phyloP scores from a whole-genome alignment of 2,329 filamentous ascomycete species.

The Trichoderma atroviride region DNA sequence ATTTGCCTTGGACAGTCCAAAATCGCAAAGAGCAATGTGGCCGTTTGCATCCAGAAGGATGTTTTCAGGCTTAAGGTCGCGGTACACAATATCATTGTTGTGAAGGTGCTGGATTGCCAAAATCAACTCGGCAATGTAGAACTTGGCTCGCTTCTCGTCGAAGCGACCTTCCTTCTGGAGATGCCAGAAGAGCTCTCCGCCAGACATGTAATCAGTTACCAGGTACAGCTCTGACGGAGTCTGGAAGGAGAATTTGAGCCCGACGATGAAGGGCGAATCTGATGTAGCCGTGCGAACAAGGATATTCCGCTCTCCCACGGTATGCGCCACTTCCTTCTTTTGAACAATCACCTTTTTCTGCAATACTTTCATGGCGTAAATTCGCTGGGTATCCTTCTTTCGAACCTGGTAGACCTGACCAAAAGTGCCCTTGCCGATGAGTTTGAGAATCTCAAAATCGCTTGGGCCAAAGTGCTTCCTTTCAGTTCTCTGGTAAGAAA shows the following conservation, averaged over 20 bases:
- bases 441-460: constrained; percentile 92
- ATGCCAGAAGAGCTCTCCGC: constrained; percentile 98
- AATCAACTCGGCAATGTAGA: constrained; percentile 98
- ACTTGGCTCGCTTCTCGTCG: constrained; percentile 91
- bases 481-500: constrained; percentile 82
- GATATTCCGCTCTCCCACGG: constrained; percentile 95
- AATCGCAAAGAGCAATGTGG: constrained; percentile 96
- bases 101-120: constrained; percentile 93
- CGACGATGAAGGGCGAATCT: constrained; percentile 96
- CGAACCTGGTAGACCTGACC: constrained; percentile 98
- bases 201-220: constrained; percentile 99
- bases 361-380: constrained; percentile 99
- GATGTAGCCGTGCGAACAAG: constrained; percentile 93
- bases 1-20: constrained; percentile 96
- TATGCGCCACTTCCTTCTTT: constrained; percentile 98
- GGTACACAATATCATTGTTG: constrained; percentile 96
- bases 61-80: constrained; percentile 96
- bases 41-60: constrained; percentile 96
- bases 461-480: constrained; percentile 92
- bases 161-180: constrained; percentile 96
- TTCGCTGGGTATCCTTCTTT: constrained; percentile 93
- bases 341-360: constrained; percentile 99
- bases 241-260: constrained; percentile 98
- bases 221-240: constrained; percentile 95
- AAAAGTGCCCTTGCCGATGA: constrained; percentile 98